phyloP scores from a whole-genome alignment of 176 grass and related monocot species.

The Canna indica region DNA sequence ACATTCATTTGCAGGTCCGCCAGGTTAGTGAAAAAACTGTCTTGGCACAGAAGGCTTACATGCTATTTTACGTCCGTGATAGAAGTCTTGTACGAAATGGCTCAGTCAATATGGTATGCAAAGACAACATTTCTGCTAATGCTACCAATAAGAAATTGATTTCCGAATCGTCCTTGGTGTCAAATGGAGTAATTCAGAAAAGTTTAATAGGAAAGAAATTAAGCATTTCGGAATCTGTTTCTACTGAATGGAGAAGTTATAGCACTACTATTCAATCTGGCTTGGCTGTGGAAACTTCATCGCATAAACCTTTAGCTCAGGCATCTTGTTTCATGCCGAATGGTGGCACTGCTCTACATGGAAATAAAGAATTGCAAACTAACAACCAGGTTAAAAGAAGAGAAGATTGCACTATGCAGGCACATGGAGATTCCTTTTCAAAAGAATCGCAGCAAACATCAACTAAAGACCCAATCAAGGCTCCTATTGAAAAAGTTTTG shows the following conservation, averaged over 20 bases:
- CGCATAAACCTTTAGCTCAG: slow-evolving; percentile 1
- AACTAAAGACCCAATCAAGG: neutral
- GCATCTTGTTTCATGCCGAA: neutral
- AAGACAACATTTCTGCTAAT: slow-evolving; percentile 33
- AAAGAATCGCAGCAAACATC: slow-evolving; percentile 17
- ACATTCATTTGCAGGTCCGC: slow-evolving; percentile 39
- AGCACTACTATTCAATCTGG: slow-evolving; percentile 7
- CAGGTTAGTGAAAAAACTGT: slow-evolving; percentile 87
- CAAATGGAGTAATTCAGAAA: neutral
- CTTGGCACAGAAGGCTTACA: slow-evolving; percentile 82
- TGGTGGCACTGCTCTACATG: neutral
- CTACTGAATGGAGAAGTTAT: slow-evolving; percentile 13
- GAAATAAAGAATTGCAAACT: slow-evolving; percentile 21
- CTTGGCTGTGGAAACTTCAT: slow-evolving; percentile 6
- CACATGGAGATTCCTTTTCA: slow-evolving; percentile 17
- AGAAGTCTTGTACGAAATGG: slow-evolving; percentile 34
- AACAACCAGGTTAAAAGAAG: slow-evolving; percentile 25
- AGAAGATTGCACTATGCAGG: slow-evolving; percentile 5
- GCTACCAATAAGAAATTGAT: slow-evolving; percentile 29
- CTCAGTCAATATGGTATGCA: slow-evolving; percentile 10
- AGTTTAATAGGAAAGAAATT: slow-evolving; percentile 18
- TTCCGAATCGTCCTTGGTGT: slow-evolving; percentile 24
- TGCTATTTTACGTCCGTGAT: slow-evolving; percentile 95
- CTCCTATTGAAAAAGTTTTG: slow-evolving; percentile 1
- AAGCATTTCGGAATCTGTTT: neutral